phyloP scores from a whole-genome alignment of 2,329 filamentous ascomycete species.

The Neodidymelliopsis sp. region DNA sequence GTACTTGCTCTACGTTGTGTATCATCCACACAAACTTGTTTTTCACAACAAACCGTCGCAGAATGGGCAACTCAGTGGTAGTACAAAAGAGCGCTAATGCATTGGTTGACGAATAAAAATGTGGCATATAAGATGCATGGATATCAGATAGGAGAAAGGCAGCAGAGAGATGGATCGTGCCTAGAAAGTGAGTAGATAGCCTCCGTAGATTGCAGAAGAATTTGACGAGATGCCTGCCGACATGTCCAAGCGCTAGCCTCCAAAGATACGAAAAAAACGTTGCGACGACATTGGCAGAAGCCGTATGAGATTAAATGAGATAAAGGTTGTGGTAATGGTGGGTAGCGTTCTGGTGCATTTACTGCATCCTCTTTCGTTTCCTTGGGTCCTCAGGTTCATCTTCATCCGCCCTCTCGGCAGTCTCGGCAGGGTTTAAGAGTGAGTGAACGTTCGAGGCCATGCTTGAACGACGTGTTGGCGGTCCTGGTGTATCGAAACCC shows the following conservation, averaged over 20 bases:
- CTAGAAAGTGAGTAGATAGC: constrained; percentile 1
- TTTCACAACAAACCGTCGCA: too few species aligned
- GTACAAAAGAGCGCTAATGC: too few species aligned
- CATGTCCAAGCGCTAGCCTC: constrained; percentile 6
- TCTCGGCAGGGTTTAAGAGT: constrained; percentile 72
- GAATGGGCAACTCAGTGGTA: too few species aligned
- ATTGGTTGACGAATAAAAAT: neutral
- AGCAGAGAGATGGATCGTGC: neutral
- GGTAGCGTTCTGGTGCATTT: neutral
- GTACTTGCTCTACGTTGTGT: too few species aligned
- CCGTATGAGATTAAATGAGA: neutral
- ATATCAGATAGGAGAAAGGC: constrained; percentile 13
- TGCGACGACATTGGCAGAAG: neutral
- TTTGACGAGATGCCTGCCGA: constrained; percentile 1
- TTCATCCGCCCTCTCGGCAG: constrained; percentile 70
- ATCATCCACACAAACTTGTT: too few species aligned
- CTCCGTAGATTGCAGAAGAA: neutral
- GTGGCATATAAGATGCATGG: constrained; percentile 16
- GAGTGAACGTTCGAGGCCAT: constrained; percentile 76
- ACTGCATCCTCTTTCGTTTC: constrained; percentile 62
- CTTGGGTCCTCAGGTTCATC: constrained; percentile 68
- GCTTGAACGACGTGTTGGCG: constrained; percentile 71
- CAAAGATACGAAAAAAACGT: neutral
- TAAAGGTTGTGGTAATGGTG: too few species aligned
- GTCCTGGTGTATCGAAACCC: constrained; percentile 61